phyloP scores from a whole-genome alignment of 768 basidiomycete genomes.

The Amanita jacksonii region DNA sequence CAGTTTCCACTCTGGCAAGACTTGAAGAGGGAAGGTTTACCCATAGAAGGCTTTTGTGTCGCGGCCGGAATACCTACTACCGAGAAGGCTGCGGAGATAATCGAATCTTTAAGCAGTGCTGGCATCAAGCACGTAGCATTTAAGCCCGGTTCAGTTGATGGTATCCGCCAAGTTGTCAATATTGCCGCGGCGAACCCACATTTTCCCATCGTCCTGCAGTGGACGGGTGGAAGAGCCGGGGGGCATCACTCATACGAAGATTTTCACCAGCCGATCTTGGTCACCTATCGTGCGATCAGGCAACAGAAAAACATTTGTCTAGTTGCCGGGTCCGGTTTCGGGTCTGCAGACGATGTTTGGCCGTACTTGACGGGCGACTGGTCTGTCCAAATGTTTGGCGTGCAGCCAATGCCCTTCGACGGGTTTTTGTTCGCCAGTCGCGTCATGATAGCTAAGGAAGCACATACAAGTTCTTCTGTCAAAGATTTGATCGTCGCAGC shows the following conservation, averaged over 20 bases:
- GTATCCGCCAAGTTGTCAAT: slow-evolving; percentile 93
- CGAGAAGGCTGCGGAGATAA: slow-evolving; percentile 97
- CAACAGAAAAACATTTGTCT: slow-evolving; percentile 83
- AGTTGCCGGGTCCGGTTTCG: slow-evolving; percentile 93
- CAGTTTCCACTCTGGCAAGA: slow-evolving; percentile 98
- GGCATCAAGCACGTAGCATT: slow-evolving; percentile 96
- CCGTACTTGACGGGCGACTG: slow-evolving; percentile 96
- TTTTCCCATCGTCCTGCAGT: slow-evolving; percentile 96
- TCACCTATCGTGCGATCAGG: slow-evolving; percentile 86
- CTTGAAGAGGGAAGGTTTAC: slow-evolving; percentile 90
- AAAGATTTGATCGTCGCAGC: slow-evolving; percentile 96
- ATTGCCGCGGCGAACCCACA: slow-evolving; percentile 91
- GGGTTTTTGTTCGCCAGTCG: slow-evolving; percentile 94
- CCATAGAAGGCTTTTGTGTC: slow-evolving; percentile 98
- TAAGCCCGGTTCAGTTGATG: slow-evolving; percentile 98
- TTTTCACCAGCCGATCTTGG: slow-evolving; percentile 91
- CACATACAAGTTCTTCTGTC: slow-evolving; percentile 88
- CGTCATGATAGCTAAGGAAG: slow-evolving; percentile 98
- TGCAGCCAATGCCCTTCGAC: slow-evolving; percentile 97
- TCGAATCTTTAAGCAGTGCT: slow-evolving; percentile 64
- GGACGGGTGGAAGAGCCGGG: slow-evolving; percentile 98
- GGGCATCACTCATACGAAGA: slow-evolving; percentile 99
- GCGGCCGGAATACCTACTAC: slow-evolving; percentile 95
- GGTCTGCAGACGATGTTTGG: slow-evolving; percentile 91
- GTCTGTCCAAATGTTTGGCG: slow-evolving; percentile 70